These are phyloP conservation scores for Beauveria caledonica DNA, from an alignment of 2,329 filamentous ascomycete genomes.

Conservation along the genomic window DNA sequence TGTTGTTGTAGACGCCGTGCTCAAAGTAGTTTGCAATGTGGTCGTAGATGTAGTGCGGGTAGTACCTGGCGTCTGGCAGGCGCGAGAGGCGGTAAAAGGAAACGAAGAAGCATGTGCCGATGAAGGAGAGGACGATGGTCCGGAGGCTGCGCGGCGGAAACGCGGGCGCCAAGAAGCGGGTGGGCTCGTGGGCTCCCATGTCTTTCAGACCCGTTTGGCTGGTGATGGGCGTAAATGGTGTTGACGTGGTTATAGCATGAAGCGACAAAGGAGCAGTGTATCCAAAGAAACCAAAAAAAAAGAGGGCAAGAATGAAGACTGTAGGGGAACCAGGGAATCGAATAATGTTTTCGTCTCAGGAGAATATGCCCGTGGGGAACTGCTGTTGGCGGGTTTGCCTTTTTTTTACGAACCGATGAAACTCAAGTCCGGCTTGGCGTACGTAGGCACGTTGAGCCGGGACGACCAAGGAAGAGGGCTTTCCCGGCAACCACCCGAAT, in stretches of 20 bases:
- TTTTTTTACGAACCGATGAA: background rate
- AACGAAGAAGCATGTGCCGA: conserved; percentile 17
- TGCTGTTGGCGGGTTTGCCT: background rate
- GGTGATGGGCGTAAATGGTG: background rate
- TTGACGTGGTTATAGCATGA: background rate
- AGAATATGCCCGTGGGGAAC: background rate
- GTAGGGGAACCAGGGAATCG: background rate
- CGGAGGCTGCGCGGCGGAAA: conserved; percentile 21
- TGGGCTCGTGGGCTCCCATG: conserved; percentile 14
- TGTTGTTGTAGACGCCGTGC: conserved; percentile 30
- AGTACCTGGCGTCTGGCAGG: conserved; percentile 20
- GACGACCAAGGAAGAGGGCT: background rate
- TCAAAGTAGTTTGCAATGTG: conserved; percentile 24
- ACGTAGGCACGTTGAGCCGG: background rate
- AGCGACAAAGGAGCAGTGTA: background rate
- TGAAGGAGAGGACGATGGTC: conserved; percentile 18
- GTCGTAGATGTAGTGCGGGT: conserved; percentile 22
- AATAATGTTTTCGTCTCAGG: background rate
- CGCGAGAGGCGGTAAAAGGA: conserved; percentile 24
- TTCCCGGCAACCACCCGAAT: background rate
- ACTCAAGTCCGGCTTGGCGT: background rate
- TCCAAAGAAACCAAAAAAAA: conserved; percentile 12
- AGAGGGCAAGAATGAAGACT: background rate
- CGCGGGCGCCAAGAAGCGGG: conserved; percentile 13
- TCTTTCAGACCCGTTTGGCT: background rate